Conservation (phyloP, 176 grass and related monocot species). For the Ensete glaucum region DNA sequence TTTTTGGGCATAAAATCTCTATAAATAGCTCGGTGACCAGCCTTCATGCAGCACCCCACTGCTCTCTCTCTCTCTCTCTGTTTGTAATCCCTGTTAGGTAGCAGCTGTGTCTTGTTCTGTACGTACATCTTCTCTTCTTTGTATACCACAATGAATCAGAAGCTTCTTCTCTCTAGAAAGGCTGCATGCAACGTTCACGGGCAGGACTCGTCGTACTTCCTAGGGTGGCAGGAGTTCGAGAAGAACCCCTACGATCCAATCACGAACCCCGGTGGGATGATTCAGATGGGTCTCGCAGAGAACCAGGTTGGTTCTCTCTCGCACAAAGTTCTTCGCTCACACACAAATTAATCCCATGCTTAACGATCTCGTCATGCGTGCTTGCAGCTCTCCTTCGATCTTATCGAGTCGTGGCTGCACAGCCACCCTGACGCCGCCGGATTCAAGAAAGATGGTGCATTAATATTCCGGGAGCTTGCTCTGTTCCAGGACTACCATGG, state of each 20-base stretch:
- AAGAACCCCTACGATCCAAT: slow-evolving; percentile 61
- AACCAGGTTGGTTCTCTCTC: slow-evolving; percentile 39
- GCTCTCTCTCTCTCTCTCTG: neutral
- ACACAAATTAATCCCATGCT: neutral
- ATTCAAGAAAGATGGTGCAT: slow-evolving; percentile 40
- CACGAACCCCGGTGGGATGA: slow-evolving; percentile 68
- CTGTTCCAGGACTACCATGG: slow-evolving; percentile 99
- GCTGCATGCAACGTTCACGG: slow-evolving; percentile 71
- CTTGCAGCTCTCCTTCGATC: slow-evolving; percentile 73
- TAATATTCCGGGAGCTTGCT: slow-evolving; percentile 85
- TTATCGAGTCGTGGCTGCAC: slow-evolving; percentile 76
- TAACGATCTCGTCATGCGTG: neutral
- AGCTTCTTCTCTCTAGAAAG: slow-evolving; percentile 59
- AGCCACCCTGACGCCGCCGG: slow-evolving; percentile 53
- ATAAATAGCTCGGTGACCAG: neutral
- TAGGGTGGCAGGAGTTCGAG: slow-evolving; percentile 89
- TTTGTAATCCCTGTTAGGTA: no score
- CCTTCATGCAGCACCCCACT: neutral
- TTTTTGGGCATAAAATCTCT: neutral
- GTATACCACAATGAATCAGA: slow-evolving; percentile 8
- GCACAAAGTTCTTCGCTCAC: neutral
- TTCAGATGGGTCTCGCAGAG: slow-evolving; percentile 98
- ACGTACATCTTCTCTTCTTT: neutral
- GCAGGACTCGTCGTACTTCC: slow-evolving; percentile 81
- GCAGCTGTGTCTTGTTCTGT: neutral